Conservation (phyloP, 768 basidiomycete species). For the Calocybe cyanea region DNA sequence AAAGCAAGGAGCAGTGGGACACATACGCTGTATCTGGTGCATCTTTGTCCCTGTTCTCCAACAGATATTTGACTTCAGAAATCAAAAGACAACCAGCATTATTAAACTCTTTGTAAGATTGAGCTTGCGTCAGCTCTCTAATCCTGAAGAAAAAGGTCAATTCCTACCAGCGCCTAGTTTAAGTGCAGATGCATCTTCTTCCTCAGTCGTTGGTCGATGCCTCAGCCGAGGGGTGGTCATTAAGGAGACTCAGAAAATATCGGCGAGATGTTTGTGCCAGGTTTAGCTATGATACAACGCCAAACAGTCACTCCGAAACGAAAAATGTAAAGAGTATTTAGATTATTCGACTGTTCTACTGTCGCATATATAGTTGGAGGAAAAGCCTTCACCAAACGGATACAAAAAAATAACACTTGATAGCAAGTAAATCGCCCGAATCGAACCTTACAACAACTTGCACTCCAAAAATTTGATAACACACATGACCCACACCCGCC, state of each 20-base stretch:
- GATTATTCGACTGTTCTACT: constrained; percentile 11
- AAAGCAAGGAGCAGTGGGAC: neutral
- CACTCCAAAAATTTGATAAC: constrained; percentile 1
- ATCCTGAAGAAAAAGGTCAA: neutral
- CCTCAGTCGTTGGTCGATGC: constrained; percentile 64
- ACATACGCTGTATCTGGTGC: constrained; percentile 83
- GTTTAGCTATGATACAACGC: neutral
- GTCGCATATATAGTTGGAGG: constrained; percentile 6
- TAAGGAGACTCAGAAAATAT: neutral
- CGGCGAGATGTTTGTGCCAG: neutral
- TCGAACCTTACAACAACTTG: constrained; percentile 9
- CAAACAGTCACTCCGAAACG: too few relatives aligned
- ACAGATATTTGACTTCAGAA: constrained; percentile 87
- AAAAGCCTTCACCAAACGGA: constrained; percentile 10
- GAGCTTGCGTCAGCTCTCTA: neutral
- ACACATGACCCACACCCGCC: too few relatives aligned
- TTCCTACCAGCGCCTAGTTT: constrained; percentile 71
- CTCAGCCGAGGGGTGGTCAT: constrained; percentile 64
- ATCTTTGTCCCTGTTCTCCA: constrained; percentile 85
- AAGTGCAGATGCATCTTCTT: constrained; percentile 82
- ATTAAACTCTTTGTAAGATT: constrained; percentile 65
- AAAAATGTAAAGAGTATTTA: neutral
- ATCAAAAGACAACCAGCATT: constrained; percentile 89
- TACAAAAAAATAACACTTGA: constrained; percentile 11
- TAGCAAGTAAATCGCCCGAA: constrained; percentile 18